Percentiles rank a stretch among this genome's conserved stretches.
Conservation (phyloP, 139 green algal species). For the Medakamo hakoo region DNA sequence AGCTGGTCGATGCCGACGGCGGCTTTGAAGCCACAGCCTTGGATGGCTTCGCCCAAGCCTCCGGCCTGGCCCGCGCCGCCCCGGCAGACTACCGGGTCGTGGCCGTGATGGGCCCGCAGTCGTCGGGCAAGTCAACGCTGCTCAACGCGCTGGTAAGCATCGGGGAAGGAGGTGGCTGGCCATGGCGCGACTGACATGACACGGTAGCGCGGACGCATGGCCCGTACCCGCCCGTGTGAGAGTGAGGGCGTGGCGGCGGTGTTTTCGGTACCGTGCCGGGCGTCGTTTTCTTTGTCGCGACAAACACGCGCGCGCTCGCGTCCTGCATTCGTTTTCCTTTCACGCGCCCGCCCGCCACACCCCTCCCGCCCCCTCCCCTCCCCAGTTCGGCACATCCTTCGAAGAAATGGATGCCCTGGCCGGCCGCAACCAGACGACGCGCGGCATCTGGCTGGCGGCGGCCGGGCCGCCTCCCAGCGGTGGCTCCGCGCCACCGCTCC, state of each 20-base stretch:
- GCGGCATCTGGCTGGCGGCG: constrained; percentile 71
- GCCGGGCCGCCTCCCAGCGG: too few species aligned
- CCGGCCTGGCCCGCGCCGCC: constrained; percentile 18
- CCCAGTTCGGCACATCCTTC: constrained; percentile 85
- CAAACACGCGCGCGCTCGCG: not conserved
- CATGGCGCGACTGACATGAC: not conserved
- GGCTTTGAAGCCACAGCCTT: constrained; percentile 28
- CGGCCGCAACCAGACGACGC: constrained; percentile 73
- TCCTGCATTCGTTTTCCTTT: not conserved
- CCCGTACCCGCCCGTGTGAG: too few species aligned
- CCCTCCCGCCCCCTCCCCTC: not conserved
- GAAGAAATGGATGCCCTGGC: constrained; percentile 85
- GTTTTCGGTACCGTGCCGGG: too few species aligned
- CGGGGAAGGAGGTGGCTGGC: too few species aligned
- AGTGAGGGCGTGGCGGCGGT: too few species aligned
- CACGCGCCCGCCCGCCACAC: not conserved
- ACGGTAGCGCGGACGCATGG: too few species aligned
- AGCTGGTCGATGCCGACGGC: constrained; percentile 48
- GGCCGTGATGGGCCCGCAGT: constrained; percentile 95
- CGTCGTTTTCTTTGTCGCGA: too few species aligned
- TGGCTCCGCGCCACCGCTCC: too few species aligned
- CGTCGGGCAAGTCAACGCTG: constrained; percentile 80
- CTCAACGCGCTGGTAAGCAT: constrained; percentile 65
- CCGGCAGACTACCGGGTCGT: constrained; percentile 76
- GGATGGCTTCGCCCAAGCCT: constrained; percentile 19